Conservation (phyloP, 352 stramenopile genomes). For the Pythium periplocum region DNA sequence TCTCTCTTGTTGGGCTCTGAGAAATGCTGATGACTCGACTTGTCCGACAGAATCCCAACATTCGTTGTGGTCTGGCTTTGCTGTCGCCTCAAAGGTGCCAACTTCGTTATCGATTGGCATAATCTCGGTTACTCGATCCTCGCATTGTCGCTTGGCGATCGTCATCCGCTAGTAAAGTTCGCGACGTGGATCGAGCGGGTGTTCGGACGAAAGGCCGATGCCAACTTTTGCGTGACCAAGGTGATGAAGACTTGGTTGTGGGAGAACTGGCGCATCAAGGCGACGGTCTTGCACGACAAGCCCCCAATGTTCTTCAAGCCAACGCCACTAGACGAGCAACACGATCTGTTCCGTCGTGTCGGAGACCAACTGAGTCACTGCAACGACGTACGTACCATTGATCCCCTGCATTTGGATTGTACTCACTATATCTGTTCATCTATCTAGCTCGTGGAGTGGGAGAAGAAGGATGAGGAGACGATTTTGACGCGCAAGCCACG, state of each 20-base stretch:
- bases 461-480: conserved; percentile 41
- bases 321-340: conserved; percentile 72
- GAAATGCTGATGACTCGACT: background rate
- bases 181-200: conserved; percentile 78
- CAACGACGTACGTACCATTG: conserved; percentile 46
- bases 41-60: conserved; percentile 78
- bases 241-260: conserved; percentile 94
- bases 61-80: conserved; percentile 89
- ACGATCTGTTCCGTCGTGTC: conserved; percentile 89
- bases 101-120: conserved; percentile 99
- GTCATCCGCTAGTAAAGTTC: conserved; percentile 79
- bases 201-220: conserved; percentile 90
- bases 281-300: conserved; percentile 92
- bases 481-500: conserved; percentile 45
- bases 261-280: conserved; percentile 87
- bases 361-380: conserved; percentile 60
- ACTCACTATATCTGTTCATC: background rate
- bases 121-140: conserved; percentile 99
- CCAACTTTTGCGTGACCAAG: conserved; percentile 96
- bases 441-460: conserved; percentile 17
- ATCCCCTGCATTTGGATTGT: background rate
- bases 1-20: conserved; percentile 8
- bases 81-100: conserved; percentile 66
- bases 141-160: conserved; percentile 51
- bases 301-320: conserved; percentile 92